These are phyloP conservation scores for Monosporascus cannonballus DNA, from an alignment of 2,329 filamentous ascomycete species.

Conservation along the genomic window DNA sequence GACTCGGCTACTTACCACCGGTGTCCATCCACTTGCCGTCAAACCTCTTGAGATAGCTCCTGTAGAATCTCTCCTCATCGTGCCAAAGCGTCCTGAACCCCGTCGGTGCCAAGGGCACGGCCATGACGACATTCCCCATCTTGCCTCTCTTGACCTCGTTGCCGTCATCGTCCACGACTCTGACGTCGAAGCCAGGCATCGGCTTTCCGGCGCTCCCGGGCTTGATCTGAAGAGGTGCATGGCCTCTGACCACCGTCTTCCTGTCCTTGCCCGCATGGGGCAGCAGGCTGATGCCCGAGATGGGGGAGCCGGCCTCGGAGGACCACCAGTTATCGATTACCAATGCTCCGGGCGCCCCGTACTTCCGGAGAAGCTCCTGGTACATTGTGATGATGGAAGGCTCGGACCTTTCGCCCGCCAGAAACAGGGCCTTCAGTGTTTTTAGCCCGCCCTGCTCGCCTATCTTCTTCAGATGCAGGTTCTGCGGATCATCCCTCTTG, in stretches of 20 bases:
- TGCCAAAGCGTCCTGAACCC: constrained; percentile 82
- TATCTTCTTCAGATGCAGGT: constrained; percentile 54
- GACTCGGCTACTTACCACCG: constrained; percentile 36
- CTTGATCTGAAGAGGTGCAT: constrained; percentile 53
- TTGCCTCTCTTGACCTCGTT: constrained; percentile 61
- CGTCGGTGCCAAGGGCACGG: constrained; percentile 74
- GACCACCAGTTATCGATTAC: constrained; percentile 59
- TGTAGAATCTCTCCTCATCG: constrained; percentile 81
- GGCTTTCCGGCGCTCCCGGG: constrained; percentile 86
- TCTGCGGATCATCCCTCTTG: constrained; percentile 75
- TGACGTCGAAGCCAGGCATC: constrained; percentile 86
- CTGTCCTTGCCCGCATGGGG: constrained; percentile 55
- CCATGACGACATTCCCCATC: constrained; percentile 91
- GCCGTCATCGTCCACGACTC: constrained; percentile 76
- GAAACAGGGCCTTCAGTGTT: constrained; percentile 67
- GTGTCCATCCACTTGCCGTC: constrained; percentile 81
- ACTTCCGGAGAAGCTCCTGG: constrained; percentile 61
- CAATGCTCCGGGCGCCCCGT: constrained; percentile 57
- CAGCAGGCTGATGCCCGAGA: constrained; percentile 47
- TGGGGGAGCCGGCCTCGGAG: constrained; percentile 52
- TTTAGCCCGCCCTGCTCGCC: constrained; percentile 67
- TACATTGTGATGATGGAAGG: constrained; percentile 80
- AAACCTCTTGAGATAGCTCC: constrained; percentile 78
- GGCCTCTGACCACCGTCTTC: constrained; percentile 31
- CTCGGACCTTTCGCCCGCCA: constrained; percentile 86